These are phyloP conservation scores for Spergularia marina DNA, from an alignment of 148 eudicot species.

Conservation along the genomic window DNA sequence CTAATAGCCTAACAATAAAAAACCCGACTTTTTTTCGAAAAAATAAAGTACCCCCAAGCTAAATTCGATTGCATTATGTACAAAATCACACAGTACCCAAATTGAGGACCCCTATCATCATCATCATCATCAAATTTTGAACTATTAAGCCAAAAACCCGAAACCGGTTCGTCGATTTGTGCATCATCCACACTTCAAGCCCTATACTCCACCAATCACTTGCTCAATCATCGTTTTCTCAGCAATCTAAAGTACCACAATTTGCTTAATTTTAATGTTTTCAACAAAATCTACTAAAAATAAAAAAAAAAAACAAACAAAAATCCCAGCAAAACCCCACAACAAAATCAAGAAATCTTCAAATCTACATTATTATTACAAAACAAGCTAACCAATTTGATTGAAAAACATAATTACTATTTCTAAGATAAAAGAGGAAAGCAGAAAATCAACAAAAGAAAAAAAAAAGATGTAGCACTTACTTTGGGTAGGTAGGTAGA, in stretches of 20 bases:
- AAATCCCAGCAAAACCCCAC: too few relatives aligned
- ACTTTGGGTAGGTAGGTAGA: conserved; percentile 1
- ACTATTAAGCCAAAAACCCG: not conserved
- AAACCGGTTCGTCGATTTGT: not conserved
- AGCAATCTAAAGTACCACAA: not conserved
- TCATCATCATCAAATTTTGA: not conserved
- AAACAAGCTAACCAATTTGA: too few relatives aligned
- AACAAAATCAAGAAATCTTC: too few relatives aligned
- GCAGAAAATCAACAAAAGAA: not conserved
- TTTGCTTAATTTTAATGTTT: not conserved
- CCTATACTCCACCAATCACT: not conserved
- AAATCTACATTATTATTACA: too few relatives aligned
- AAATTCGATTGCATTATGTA: not conserved
- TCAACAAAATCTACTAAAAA: not conserved
- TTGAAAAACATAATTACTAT: too few relatives aligned
- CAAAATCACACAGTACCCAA: not conserved
- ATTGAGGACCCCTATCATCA: not conserved
- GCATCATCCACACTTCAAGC: not conserved
- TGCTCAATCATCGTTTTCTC: not conserved
- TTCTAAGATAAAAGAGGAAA: too few relatives aligned
- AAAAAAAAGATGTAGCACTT: not conserved
- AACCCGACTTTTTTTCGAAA: too few relatives aligned
- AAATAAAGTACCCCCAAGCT: not conserved
- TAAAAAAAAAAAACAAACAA: not conserved
- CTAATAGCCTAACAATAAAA: not conserved